Conservation (phyloP, 2,329 filamentous ascomycete species). For the Exophiala oligosperma region DNA sequence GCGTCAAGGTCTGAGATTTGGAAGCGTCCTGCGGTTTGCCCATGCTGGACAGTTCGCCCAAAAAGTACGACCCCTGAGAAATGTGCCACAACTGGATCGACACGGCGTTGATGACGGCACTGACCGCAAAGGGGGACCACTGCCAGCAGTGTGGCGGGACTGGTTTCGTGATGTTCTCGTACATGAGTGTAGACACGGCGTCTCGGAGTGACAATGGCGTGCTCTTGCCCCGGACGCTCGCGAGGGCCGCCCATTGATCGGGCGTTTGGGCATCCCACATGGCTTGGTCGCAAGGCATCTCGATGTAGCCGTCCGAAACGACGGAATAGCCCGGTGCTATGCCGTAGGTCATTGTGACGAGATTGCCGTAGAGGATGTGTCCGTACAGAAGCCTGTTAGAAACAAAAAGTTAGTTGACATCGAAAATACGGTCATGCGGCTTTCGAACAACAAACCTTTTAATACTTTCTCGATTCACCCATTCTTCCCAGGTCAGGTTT, state of each 20-base stretch:
- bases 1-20: constrained; percentile 26
- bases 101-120: constrained; percentile 38
- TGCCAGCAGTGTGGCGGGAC: constrained; percentile 17
- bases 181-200: constrained; percentile 31
- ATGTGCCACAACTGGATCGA: constrained; percentile 38
- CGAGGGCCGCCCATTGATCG: constrained; percentile 31
- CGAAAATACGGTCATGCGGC: not conserved
- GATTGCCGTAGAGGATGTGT: constrained; percentile 36
- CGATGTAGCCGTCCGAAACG: constrained; percentile 36
- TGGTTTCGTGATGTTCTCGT: constrained; percentile 25
- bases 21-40: constrained; percentile 24
- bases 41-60: constrained; percentile 27
- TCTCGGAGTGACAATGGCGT: constrained; percentile 26
- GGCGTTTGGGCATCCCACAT: constrained; percentile 35
- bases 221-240: constrained; percentile 3
- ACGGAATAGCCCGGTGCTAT: constrained; percentile 35
- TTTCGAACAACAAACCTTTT: constrained; percentile 21
- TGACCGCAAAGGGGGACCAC: constrained; percentile 33
- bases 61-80: constrained; percentile 35
- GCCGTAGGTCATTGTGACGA: constrained; percentile 36
- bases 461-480: constrained; percentile 33
- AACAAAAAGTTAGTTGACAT: not conserved
- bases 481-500: constrained; percentile 31
- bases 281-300: constrained; percentile 35
- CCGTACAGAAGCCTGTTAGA: constrained; percentile 32